These are phyloP conservation scores for Tolypocladium cylindrosporum DNA, from an alignment of 2,329 filamentous ascomycete species.

Conservation along the genomic window DNA sequence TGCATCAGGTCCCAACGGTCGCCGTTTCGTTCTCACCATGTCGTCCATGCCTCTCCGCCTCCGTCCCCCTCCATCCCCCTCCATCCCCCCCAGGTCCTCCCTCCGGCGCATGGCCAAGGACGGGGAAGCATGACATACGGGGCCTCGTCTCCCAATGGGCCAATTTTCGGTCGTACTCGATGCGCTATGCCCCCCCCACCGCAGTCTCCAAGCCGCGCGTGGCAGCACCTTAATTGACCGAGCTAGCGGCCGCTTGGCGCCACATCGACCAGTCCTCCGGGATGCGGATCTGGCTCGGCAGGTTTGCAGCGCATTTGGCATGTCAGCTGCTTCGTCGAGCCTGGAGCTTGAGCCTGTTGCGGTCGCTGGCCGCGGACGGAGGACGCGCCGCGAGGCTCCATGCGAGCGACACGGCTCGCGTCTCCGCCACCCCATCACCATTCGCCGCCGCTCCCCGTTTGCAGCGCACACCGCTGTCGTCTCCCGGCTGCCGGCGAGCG, in stretches of 20 bases:
- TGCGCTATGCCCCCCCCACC: constrained; percentile 14
- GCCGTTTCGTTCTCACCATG: neutral
- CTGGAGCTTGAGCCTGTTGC: neutral
- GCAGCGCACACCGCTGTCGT: neutral
- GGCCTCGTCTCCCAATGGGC: constrained; percentile 14
- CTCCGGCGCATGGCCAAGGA: neutral
- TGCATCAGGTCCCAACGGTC: neutral
- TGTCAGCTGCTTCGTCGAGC: neutral
- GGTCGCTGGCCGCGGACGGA: too few relatives aligned
- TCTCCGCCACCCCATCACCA: neutral
- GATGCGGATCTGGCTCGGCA: neutral
- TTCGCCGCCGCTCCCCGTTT: neutral
- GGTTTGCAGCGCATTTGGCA: neutral
- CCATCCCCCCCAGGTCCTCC: too few relatives aligned
- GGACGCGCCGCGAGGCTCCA: neutral
- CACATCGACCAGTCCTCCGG: constrained; percentile 1
- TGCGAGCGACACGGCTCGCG: neutral
- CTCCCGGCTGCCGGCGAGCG: neutral
- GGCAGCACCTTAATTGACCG: constrained; percentile 9
- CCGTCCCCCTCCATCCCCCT: too few relatives aligned
- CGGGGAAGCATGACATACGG: constrained; percentile 1
- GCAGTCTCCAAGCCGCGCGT: neutral
- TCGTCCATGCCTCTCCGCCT: too few relatives aligned
- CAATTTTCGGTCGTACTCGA: constrained; percentile 23
- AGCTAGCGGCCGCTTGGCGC: constrained; percentile 7